A percentile compares a stretch with the other conserved stretches of the same genome.
phyloP scores from a whole-genome alignment of 2,329 filamentous ascomycete species.

The Botrytis deweyae region DNA sequence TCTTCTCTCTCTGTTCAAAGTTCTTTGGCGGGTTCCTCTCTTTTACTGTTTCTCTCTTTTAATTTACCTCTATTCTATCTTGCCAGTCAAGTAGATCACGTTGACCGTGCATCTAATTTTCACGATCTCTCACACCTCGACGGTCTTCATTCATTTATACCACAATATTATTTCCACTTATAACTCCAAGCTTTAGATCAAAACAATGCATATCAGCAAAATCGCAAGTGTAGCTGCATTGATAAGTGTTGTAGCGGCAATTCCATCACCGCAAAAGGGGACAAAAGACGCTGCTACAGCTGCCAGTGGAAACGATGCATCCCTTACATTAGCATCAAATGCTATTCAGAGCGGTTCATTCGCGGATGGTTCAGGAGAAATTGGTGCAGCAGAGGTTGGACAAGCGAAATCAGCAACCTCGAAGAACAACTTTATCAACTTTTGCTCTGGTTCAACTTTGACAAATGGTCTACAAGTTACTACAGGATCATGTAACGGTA shows the following conservation, averaged over 20 bases:
- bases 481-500: slow-evolving; percentile 59
- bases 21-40: slow-evolving; percentile 35
- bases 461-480: slow-evolving; percentile 61
- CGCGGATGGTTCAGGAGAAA: slow-evolving; percentile 32
- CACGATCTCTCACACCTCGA: slow-evolving; percentile 35
- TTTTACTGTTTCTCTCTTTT: slow-evolving; percentile 36
- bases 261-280: slow-evolving; percentile 23
- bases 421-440: slow-evolving; percentile 41
- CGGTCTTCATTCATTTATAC: slow-evolving; percentile 38
- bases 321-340: slow-evolving; percentile 30
- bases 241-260: slow-evolving; percentile 29
- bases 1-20: slow-evolving; percentile 26
- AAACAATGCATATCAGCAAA: slow-evolving; percentile 31
- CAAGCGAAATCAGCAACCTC: slow-evolving; percentile 36
- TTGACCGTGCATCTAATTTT: slow-evolving; percentile 41
- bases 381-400: slow-evolving; percentile 31
- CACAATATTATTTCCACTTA: slow-evolving; percentile 15
- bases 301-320: slow-evolving; percentile 16
- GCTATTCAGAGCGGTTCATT: slow-evolving; percentile 37
- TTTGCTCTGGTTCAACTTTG: slow-evolving; percentile 43
- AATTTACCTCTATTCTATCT: slow-evolving; percentile 29
- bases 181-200: slow-evolving; percentile 12
- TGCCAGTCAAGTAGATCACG: slow-evolving; percentile 42
- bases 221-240: slow-evolving; percentile 33
- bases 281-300: slow-evolving; percentile 3